Evolutionary conservation across 176 grass and related monocot species (phyloP).

Genomic region (Eragrostis nindensis): DNA sequence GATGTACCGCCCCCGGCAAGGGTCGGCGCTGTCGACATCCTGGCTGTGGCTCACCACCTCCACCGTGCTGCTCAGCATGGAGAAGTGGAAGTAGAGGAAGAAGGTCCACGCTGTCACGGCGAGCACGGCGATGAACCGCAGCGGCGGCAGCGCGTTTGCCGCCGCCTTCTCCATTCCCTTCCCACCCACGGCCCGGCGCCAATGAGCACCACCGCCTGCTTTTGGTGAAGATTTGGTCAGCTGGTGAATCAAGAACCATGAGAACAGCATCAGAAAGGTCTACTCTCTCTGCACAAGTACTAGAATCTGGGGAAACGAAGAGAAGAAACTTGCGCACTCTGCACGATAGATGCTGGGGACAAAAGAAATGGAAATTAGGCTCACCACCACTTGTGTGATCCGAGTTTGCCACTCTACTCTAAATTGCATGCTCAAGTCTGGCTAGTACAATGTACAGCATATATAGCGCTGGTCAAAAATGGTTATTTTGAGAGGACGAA

Average conservation of each 20-base stretch:
- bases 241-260: slow-evolving; percentile 14
- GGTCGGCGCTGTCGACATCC: neutral
- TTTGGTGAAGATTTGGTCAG: slow-evolving; percentile 21
- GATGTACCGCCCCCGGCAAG: slow-evolving; percentile 66
- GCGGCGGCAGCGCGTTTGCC: slow-evolving; percentile 12
- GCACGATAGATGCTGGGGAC: neutral
- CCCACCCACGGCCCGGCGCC: neutral
- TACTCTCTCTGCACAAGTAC: neutral
- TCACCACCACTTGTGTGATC: neutral
- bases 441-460: neutral
- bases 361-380: neutral
- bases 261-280: neutral
- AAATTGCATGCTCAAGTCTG: slow-evolving; percentile 2
- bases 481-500: neutral
- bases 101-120: slow-evolving; percentile 47
- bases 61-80: slow-evolving; percentile 29
- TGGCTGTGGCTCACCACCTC: neutral
- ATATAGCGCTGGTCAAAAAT: neutral
- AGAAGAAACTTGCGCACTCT: neutral
- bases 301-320: neutral
- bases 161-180: slow-evolving; percentile 46
- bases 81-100: slow-evolving; percentile 54
- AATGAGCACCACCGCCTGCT: neutral
- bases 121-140: slow-evolving; percentile 46
- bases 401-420: neutral